Conservation (phyloP, 169 alveolate genomes). For the Plasmodium reichenowi region DNA sequence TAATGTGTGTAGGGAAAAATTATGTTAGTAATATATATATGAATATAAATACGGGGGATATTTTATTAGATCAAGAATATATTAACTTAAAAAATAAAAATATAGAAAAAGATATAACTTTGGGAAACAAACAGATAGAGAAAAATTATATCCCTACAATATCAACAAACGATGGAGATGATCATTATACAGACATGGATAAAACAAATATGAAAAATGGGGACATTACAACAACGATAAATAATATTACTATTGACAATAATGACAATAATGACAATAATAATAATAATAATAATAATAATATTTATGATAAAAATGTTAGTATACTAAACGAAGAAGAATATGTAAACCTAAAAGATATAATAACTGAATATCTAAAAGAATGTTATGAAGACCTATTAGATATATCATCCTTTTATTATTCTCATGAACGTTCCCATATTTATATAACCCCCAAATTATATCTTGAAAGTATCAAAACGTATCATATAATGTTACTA, state of each 20-base stretch:
- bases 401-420: slow-evolving; percentile 38
- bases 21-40: slow-evolving; percentile 53
- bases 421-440: slow-evolving; percentile 90
- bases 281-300: neutral
- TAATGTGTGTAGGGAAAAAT: slow-evolving; percentile 52
- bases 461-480: slow-evolving; percentile 94
- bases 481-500: slow-evolving; percentile 91
- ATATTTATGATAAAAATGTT: neutral
- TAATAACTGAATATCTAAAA: slow-evolving; percentile 46
- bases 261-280: neutral
- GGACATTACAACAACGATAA: neutral
- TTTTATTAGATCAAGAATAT: slow-evolving; percentile 11
- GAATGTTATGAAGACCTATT: slow-evolving; percentile 62
- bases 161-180: neutral
- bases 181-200: neutral
- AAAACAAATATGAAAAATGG: neutral
- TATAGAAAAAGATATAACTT: neutral
- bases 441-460: slow-evolving; percentile 97
- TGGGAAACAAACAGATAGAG: too few relatives aligned
- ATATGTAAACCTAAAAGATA: slow-evolving; percentile 51
- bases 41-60: slow-evolving; percentile 53
- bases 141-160: neutral
- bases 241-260: neutral
- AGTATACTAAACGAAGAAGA: slow-evolving; percentile 9
- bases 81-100: neutral